A percentile compares a stretch with the other conserved stretches of the same genome.
Evolutionary conservation across 805 yeast species (phyloP).

Genomic region (Candida yuanshanica): DNA sequence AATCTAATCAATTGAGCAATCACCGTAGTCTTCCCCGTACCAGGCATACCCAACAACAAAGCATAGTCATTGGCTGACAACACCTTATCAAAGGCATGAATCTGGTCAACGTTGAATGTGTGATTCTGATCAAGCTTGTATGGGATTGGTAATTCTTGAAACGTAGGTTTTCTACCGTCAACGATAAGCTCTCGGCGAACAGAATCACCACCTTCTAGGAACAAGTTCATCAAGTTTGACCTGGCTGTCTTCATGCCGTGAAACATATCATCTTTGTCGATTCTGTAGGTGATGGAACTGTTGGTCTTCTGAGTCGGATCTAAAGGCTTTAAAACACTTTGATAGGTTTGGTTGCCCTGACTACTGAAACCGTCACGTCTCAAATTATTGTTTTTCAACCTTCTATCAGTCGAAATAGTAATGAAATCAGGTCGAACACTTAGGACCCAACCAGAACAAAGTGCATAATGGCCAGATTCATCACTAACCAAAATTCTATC

Average conservation of each 20-base stretch:
- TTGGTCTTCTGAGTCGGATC: constrained; percentile 8
- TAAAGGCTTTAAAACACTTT: constrained; percentile 36
- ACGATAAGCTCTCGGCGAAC: constrained; percentile 29
- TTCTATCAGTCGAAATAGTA: constrained; percentile 46
- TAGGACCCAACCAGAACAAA: constrained; percentile 57
- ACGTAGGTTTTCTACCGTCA: constrained; percentile 26
- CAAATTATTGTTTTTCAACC: constrained; percentile 36
- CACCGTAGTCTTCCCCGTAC: constrained; percentile 92
- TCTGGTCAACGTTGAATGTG: constrained; percentile 66
- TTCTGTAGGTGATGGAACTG: constrained; percentile 39
- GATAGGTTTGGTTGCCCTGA: constrained; percentile 42
- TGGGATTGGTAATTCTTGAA: constrained; percentile 19
- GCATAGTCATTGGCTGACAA: constrained; percentile 68
- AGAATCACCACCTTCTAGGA: constrained; percentile 39
- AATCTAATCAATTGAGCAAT: constrained; percentile 68
- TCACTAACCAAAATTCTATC: constrained; percentile 76
- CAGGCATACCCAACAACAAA: constrained; percentile 93
- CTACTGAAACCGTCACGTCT: constrained; percentile 36
- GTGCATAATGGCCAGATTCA: constrained; percentile 69
- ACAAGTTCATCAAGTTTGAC: constrained; percentile 65
- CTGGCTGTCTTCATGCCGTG: constrained; percentile 74
- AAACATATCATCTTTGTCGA: constrained; percentile 76
- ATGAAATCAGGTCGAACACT: constrained; percentile 38
- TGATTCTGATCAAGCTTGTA: constrained; percentile 13
- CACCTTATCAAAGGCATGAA: constrained; percentile 59